A percentile compares a stretch with the other conserved stretches of the same genome.
Conservation (phyloP, 2,329 filamentous ascomycete species). For the Arachnopeziza araneosa region DNA sequence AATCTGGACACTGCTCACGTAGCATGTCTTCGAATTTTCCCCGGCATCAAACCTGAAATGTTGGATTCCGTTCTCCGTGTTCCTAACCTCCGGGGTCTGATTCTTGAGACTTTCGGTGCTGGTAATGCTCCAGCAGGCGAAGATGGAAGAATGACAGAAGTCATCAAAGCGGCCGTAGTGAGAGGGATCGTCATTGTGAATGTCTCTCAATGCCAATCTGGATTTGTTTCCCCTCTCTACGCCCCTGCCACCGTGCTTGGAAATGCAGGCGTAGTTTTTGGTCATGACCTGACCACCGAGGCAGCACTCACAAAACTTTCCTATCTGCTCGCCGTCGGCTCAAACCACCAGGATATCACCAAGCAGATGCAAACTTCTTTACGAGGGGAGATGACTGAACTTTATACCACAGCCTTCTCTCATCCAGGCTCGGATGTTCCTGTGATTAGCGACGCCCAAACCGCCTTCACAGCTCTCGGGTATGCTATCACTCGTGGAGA, state of each 20-base stretch:
- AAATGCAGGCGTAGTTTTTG: constrained; percentile 62
- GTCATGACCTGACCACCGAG: constrained; percentile 64
- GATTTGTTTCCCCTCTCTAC: constrained; percentile 51
- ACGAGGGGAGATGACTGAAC: constrained; percentile 59
- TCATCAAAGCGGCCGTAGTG: constrained; percentile 57
- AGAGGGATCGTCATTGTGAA: constrained; percentile 68
- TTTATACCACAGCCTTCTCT: constrained; percentile 42
- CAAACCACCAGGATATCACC: constrained; percentile 53
- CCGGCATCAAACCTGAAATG: constrained; percentile 66
- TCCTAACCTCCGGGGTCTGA: constrained; percentile 57
- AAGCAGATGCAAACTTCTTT: constrained; percentile 57
- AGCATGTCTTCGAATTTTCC: constrained; percentile 65
- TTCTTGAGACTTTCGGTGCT: constrained; percentile 68
- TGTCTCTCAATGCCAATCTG: constrained; percentile 57
- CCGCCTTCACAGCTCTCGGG: constrained; percentile 53
- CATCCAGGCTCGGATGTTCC: constrained; percentile 40
- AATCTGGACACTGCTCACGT: constrained; percentile 61
- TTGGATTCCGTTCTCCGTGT: constrained; percentile 60
- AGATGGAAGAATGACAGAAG: constrained; percentile 50
- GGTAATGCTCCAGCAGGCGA: constrained; percentile 65
- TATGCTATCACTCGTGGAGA: constrained; percentile 59
- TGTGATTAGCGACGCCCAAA: constrained; percentile 36
- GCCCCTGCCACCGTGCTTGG: constrained; percentile 57
- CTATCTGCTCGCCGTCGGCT: constrained; percentile 50
- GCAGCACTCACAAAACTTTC: constrained; percentile 31